Base-by-base conservation (phyloP, 495 filamentous ascomycete species). In the Neurospora sublineolata region DNA sequence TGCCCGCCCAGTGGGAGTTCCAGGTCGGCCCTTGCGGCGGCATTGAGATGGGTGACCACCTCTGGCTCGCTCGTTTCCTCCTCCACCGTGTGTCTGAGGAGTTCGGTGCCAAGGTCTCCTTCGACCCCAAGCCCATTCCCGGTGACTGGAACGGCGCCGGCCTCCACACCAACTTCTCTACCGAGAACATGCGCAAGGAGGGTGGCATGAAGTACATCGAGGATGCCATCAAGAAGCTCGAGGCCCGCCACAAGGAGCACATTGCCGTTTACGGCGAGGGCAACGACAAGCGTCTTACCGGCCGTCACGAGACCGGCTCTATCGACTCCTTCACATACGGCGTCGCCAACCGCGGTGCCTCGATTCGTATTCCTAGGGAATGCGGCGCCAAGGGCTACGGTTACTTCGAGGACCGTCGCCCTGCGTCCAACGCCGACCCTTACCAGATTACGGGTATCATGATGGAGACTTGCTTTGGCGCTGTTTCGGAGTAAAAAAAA, bases 101-200 rank as follows among this genome's bases (percentile, higher is more conserved):
- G 79, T 97, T 97, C 79, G 95, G 95, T 82, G 93, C 90, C 83
- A 93, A 93, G 87, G 93, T 98, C 74, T 96, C 95, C 67, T 93
- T 98, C 84, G 88, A 93, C 79, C 95, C 95, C 80, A 99, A 99
- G 91, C 95, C 95, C 76, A 97, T 99, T 82, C 92, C 94, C 74
- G 95, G 95, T 80, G 94, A 98, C 86, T 99, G 95, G 95, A 99
- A 99, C 89, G 96, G 95, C 81, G 94, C 95, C 73, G 95, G 95
- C 86, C 93, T 99, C 52, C 95, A 99, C 89, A 91, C 86, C 90
- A 84, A 97, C 87, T 94, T 97, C 80, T 96, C 92, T 44, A 93
- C 92, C 78, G 87, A 88, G 81, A 87, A 89, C 75, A 99, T 93
- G 86, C 93, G 95, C 78, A 87, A 86, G 69, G 93, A 97, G 74